Base-by-base conservation (phyloP, 495 filamentous ascomycete genomes). In the Trichocladium antarcticum region DNA sequence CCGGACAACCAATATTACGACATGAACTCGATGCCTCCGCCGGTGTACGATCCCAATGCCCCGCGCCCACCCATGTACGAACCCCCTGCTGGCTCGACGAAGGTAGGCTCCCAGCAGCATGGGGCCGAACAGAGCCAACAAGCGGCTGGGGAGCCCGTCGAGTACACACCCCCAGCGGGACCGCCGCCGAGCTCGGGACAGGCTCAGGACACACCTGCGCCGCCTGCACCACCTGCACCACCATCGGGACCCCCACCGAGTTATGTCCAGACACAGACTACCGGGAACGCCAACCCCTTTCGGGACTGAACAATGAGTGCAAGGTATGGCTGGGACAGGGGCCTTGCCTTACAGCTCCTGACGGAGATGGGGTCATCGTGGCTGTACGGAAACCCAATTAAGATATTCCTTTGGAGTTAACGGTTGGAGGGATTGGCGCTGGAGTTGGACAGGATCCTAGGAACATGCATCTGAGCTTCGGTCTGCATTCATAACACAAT, bases 11-110 rank as follows among this genome's bases (percentile, higher is more conserved):
- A 53, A n/a, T 37, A 38, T 14, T 78, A 80, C 53, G 69, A 68
- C 46, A 80, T 82, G 76, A 61, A 82, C 28, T 47, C 67, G n/a
- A 70, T 81, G 56, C 76, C 78, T 39, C 73, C 75, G 52, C 68
- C 70, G 19, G 65, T 72, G 6, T 73, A 74, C 51, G 71, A 74
- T 40, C 69, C 71, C 1, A 66, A 71, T 47, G 59, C 65, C 17
- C 53, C 67, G 5, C 66, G 72, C 1, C 78, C 78, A 17, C 75
- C 78, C 4, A 61, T 62, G 42, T 83, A 85, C 49, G 67, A 73
- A 28, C 67, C 71, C 9, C 77, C 80, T 2, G 62, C 64, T 5
- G 71, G 72, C 50, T 70, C 68, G 5, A 67, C 74, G 11, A 85
- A 85, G 66, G 63, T 74, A 15, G 69, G 81, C 50, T 75, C 78